phyloP scores from a whole-genome alignment of 495 filamentous ascomycete species.

The Collariella sp. region DNA sequence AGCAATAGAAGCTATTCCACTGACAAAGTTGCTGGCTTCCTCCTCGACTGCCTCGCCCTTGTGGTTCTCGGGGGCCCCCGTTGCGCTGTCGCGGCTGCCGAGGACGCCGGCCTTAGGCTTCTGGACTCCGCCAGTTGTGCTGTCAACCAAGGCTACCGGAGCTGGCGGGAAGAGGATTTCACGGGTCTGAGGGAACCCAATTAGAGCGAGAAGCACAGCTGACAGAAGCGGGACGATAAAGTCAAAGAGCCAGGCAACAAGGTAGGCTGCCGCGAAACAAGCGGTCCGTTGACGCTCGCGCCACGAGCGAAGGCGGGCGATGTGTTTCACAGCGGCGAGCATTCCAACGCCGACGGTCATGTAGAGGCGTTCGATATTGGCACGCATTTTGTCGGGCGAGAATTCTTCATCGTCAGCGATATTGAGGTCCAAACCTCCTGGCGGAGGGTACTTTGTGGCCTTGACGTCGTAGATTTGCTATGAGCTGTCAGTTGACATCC shows the following conservation, averaged over 20 bases:
- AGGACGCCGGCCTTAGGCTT: slow-evolving; percentile 61
- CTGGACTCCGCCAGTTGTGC: slow-evolving; percentile 54
- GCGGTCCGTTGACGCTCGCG: slow-evolving; percentile 60
- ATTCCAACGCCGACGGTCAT: slow-evolving; percentile 68
- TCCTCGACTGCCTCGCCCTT: slow-evolving; percentile 82
- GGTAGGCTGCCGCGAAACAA: slow-evolving; percentile 60
- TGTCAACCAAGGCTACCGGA: slow-evolving; percentile 56
- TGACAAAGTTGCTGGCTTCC: slow-evolving; percentile 75
- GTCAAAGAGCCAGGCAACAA: slow-evolving; percentile 64
- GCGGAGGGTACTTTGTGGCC: slow-evolving; percentile 43
- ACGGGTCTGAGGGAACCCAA: slow-evolving; percentile 58
- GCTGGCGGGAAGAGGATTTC: slow-evolving; percentile 64
- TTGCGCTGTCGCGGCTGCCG: slow-evolving; percentile 69
- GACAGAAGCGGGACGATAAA: slow-evolving; percentile 57
- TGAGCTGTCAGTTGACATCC: not conserved
- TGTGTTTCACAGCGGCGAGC: slow-evolving; percentile 60
- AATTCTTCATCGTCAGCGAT: slow-evolving; percentile 77
- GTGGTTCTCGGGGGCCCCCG: slow-evolving; percentile 74
- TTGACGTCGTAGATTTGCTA: slow-evolving; percentile 89
- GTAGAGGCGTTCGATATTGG: slow-evolving; percentile 75
- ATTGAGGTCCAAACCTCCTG: slow-evolving; percentile 64
- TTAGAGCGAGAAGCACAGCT: slow-evolving; percentile 51
- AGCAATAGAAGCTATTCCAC: slow-evolving; percentile 64
- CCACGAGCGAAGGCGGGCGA: slow-evolving; percentile 73
- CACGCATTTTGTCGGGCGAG: slow-evolving; percentile 75